Evolutionary conservation across 2,329 filamentous ascomycete species (phyloP).

Genomic region (Blastomyces percursus): DNA sequence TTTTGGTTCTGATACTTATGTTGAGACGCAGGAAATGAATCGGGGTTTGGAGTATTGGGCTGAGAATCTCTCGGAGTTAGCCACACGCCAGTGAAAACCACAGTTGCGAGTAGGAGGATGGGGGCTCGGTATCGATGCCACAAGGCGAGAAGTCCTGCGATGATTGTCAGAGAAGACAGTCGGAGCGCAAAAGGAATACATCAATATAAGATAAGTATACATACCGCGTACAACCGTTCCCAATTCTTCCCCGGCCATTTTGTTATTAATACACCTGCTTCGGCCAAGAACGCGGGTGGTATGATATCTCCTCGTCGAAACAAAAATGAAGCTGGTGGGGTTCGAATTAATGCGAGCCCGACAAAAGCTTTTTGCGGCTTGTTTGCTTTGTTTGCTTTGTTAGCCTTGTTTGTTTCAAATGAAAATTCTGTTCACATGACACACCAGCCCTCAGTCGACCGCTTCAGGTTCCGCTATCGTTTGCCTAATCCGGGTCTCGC

Average conservation of each 20-base stretch:
- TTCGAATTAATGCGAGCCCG: too few species aligned
- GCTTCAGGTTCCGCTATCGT: too few species aligned
- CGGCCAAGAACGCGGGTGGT: not conserved
- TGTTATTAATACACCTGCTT: not conserved
- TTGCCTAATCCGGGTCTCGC: not conserved
- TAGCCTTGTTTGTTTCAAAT: not conserved
- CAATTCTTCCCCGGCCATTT: not conserved
- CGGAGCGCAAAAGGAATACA: not conserved
- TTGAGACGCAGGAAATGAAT: not conserved
- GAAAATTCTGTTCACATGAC: not conserved
- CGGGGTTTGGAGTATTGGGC: not conserved
- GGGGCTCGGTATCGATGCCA: conserved; percentile 7
- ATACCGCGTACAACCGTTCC: not conserved
- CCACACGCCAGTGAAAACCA: not conserved
- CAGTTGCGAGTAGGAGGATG: not conserved
- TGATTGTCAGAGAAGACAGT: not conserved
- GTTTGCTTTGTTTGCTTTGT: not conserved
- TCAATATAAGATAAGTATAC: not conserved
- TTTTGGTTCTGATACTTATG: not conserved
- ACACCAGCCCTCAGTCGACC: not conserved
- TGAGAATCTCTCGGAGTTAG: not conserved
- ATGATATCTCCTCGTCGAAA: too few species aligned
- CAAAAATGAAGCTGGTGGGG: not conserved
- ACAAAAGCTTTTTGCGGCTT: too few species aligned
- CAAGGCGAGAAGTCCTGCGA: conserved; percentile 2